A percentile compares a stretch with the other conserved stretches of the same genome.
phyloP scores from a whole-genome alignment of 352 stramenopile species.

The Elongisporangium undulatum region DNA sequence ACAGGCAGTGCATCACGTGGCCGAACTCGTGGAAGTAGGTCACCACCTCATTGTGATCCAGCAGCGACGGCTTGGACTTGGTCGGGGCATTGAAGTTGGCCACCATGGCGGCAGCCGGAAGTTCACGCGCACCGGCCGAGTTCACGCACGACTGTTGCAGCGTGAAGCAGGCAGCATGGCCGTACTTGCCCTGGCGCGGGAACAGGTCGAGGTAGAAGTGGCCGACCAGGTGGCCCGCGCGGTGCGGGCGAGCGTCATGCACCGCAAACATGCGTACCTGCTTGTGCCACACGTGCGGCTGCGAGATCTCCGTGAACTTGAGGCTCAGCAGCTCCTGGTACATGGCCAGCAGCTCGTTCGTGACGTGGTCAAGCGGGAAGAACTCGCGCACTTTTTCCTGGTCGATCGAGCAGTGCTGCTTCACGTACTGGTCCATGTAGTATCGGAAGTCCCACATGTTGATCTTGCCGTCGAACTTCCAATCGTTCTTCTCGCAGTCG shows the following conservation, averaged over 20 bases:
- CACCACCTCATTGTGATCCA: conserved; percentile 83
- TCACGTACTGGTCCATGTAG: conserved; percentile 87
- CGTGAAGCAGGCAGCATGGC: conserved; percentile 87
- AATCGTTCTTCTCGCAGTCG: conserved; percentile 42
- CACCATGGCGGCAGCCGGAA: conserved; percentile 85
- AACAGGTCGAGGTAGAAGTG: conserved; percentile 90
- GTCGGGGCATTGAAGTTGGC: conserved; percentile 86
- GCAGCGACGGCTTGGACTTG: conserved; percentile 71
- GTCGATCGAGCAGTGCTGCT: conserved; percentile 87
- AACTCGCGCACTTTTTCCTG: conserved; percentile 84
- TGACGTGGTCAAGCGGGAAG: conserved; percentile 87
- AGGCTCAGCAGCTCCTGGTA: conserved; percentile 88
- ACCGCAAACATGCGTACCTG: conserved; percentile 87
- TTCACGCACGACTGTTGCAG: conserved; percentile 76
- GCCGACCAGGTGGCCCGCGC: conserved; percentile 58
- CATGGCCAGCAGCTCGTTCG: conserved; percentile 77
- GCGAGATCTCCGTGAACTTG: conserved; percentile 76
- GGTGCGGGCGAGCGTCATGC: conserved; percentile 55
- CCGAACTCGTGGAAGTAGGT: conserved; percentile 91
- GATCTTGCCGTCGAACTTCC: conserved; percentile 80
- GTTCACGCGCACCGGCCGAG: conserved; percentile 47
- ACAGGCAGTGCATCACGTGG: conserved; percentile 90
- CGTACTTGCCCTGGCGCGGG: conserved; percentile 84
- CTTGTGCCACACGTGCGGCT: conserved; percentile 84
- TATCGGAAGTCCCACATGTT: conserved; percentile 91